These are phyloP conservation scores for Pyrenophora graminea DNA, from an alignment of 2,329 filamentous ascomycete genomes.

Conservation along the genomic window DNA sequence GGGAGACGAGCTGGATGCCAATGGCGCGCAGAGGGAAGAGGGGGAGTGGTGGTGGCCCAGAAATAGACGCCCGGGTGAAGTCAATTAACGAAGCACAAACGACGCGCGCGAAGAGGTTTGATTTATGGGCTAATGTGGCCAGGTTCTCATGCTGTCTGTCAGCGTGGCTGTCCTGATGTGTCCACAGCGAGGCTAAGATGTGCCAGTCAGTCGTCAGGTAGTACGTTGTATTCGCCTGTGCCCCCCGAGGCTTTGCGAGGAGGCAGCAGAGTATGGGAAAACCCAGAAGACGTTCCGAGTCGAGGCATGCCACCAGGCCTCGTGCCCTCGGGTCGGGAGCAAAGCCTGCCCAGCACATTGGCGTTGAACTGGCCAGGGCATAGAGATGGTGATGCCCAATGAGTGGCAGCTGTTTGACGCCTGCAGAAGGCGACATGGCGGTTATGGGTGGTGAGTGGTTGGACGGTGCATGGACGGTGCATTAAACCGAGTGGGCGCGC, in stretches of 20 bases:
- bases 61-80: conserved; percentile 49
- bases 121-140: conserved; percentile 33
- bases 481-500: conserved; percentile 24
- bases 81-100: conserved; percentile 39
- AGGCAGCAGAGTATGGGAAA: conserved; percentile 13
- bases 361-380: conserved; percentile 23
- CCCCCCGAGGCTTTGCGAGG: conserved; percentile 16
- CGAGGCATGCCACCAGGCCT: conserved; percentile 19
- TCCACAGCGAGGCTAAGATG: conserved; percentile 13
- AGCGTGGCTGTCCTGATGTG: conserved; percentile 16
- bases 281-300: conserved; percentile 12
- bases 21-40: conserved; percentile 35
- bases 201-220: conserved; percentile 17
- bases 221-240: conserved; percentile 22
- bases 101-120: conserved; percentile 26
- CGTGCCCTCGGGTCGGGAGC: conserved; percentile 27
- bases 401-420: conserved; percentile 36
- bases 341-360: conserved; percentile 24
- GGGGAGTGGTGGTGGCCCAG: conserved; percentile 36
- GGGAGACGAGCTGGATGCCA: conserved; percentile 37
- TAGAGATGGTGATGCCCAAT: conserved; percentile 29
- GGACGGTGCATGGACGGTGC: conserved; percentile 23
- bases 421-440: conserved; percentile 32
- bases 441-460: conserved; percentile 34
- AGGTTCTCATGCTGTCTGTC: conserved; percentile 31